Evolutionary conservation across 345 rosid genomes (phyloP), one percentile per base, ranked within the genome.

Genomic region (Combretum micranthum): DNA sequence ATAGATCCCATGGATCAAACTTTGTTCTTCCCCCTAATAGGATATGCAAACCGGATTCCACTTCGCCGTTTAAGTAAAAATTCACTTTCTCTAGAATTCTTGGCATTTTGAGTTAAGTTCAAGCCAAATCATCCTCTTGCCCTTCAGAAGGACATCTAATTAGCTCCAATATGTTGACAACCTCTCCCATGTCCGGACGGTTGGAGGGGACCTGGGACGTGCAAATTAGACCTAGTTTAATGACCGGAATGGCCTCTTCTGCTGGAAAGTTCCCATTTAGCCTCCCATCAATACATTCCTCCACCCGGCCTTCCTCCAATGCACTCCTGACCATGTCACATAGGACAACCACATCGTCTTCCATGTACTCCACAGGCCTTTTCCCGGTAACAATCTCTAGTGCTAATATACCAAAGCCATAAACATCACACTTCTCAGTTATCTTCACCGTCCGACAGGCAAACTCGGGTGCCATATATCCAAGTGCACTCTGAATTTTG

Each of bases 391-490:
- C 92, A 26, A 85, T 75, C 76, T 93, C 99, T 32, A 93, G 80
- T 50, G 81, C 78, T 69, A 93, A 69, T 11, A 93, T 83, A 2
- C 99, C 99, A 0, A 90, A 93, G 22, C 99, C 99, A 55, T 90
- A 93, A 6, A 93, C 92, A 44, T 90, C 99, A 15, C 97, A 89
- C 65, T 93, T 93, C 79, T 90, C 96, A 0, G 97, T 93, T 59
- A 93, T 87, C 68, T 93, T 93, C 62, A 90, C 97, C 0, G 99
- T 87, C 56, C 83, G 71, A 64, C 99, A 93, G 9, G 97, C 96
- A 73, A 93, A 90, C 56, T 93, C 99, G 0, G 99, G 99, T 20
- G 99, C 99, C 99, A 90, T 90, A 84, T 93, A 93, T 59, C 99
- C 99, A 22, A 93, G 78, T 0, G 92, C 96, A 57, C 99, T 89